Evolutionary conservation across 2,329 filamentous ascomycete genomes (phyloP).

Genomic region (Claviceps sp.): DNA sequence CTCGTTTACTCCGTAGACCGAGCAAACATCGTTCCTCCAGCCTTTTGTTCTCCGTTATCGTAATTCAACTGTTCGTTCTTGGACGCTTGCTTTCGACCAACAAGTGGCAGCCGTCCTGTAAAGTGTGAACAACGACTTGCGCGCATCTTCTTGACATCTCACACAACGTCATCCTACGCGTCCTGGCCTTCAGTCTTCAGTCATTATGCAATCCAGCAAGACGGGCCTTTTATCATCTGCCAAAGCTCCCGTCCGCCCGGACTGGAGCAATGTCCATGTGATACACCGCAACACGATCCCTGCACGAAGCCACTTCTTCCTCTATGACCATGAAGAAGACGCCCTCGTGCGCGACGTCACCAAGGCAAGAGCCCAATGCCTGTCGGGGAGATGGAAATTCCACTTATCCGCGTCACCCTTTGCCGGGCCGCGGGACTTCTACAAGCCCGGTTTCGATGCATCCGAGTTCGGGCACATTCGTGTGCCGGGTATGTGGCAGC

Average conservation of each 20-base stretch:
- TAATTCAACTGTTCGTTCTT: background rate
- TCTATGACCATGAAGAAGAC: conserved; percentile 34
- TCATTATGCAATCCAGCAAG: background rate
- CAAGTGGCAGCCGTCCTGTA: background rate
- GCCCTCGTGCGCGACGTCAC: conserved; percentile 29
- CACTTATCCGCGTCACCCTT: conserved; percentile 32
- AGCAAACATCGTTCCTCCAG: no score
- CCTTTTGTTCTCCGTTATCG: background rate
- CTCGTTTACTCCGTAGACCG: no score
- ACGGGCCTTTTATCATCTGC: background rate
- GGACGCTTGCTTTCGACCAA: background rate
- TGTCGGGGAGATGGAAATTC: conserved; percentile 44
- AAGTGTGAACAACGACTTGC: background rate
- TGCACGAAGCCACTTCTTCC: conserved; percentile 42
- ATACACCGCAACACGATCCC: conserved; percentile 46
- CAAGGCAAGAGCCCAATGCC: conserved; percentile 25
- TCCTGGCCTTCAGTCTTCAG: background rate
- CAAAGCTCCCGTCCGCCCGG: conserved; percentile 21
- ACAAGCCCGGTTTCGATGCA: conserved; percentile 22
- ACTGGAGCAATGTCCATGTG: conserved; percentile 48
- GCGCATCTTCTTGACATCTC: background rate
- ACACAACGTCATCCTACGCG: background rate
- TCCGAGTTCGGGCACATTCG: conserved; percentile 27
- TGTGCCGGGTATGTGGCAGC: conserved; percentile 60
- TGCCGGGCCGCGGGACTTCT: conserved; percentile 29